Conservation (phyloP, 768 basidiomycete species). For the Suillus weaverae region DNA sequence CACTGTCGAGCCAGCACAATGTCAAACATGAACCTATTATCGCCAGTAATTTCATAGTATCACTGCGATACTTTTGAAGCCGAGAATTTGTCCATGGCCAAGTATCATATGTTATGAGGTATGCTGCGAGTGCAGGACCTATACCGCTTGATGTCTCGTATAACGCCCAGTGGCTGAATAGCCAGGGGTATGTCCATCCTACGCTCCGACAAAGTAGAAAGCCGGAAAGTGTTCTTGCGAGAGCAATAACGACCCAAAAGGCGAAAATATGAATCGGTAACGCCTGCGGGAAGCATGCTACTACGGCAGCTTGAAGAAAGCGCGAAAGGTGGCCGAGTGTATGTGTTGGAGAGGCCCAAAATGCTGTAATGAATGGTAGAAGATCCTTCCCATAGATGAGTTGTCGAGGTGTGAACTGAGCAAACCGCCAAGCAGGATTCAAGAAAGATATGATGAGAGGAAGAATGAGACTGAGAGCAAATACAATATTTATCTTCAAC, state of each 20-base stretch:
- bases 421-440: conserved; percentile 12
- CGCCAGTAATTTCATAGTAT: conserved; percentile 15
- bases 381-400: conserved; percentile 36
- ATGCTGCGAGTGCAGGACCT: conserved; percentile 32
- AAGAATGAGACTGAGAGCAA: conserved; percentile 15
- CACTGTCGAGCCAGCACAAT: conserved; percentile 31
- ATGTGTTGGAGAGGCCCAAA: conserved; percentile 34
- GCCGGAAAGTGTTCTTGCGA: conserved; percentile 18
- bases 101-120: conserved; percentile 20
- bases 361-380: conserved; percentile 34
- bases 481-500: conserved; percentile 8
- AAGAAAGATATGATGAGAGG: conserved; percentile 14
- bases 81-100: background rate
- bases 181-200: conserved; percentile 38
- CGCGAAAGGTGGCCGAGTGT: conserved; percentile 22
- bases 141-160: conserved; percentile 40
- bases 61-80: conserved; percentile 11
- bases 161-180: conserved; percentile 42
- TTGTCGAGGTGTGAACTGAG: conserved; percentile 40
- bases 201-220: conserved; percentile 28
- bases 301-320: conserved; percentile 17
- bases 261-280: background rate
- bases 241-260: conserved; percentile 24
- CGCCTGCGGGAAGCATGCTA: background rate
- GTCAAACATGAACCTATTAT: conserved; percentile 13